Conservation (phyloP, 1,284 basidiomycete genomes). For the Papiliotrema laurentii region DNA sequence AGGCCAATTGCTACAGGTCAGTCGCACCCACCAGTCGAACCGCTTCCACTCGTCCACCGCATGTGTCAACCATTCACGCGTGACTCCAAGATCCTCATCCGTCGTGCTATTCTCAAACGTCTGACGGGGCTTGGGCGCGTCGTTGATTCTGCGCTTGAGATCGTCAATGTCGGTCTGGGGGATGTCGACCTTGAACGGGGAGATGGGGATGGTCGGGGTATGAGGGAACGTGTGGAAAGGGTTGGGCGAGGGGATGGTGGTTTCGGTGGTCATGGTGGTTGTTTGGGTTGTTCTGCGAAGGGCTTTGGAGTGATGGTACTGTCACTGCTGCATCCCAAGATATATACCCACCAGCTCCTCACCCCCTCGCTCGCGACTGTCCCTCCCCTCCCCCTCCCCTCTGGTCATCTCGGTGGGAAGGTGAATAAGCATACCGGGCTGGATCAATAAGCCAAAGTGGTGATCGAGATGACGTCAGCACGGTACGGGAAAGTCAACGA, state of each 20-base stretch:
- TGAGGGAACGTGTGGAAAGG: constrained; percentile 24
- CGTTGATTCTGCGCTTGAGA: constrained; percentile 24
- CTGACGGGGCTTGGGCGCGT: constrained; percentile 15
- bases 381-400: too few relatives aligned
- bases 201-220: constrained; percentile 24
- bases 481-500: too few relatives aligned
- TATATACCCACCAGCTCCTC: too few relatives aligned
- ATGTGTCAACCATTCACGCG: constrained; percentile 20
- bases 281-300: too few relatives aligned
- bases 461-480: too few relatives aligned
- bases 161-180: constrained; percentile 32
- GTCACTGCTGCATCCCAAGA: too few relatives aligned
- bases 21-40: constrained; percentile 26
- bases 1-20: background rate
- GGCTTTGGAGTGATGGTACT: too few relatives aligned
- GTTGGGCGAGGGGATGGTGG: background rate
- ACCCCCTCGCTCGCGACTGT: too few relatives aligned
- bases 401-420: too few relatives aligned
- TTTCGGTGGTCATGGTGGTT: too few relatives aligned
- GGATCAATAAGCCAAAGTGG: too few relatives aligned
- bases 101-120: constrained; percentile 37
- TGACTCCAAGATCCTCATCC: constrained; percentile 20
- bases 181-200: constrained; percentile 24
- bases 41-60: constrained; percentile 21
- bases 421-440: too few relatives aligned